phyloP scores from a whole-genome alignment of 164 flowering plant genomes.

The Magnolia kwangsiensis region DNA sequence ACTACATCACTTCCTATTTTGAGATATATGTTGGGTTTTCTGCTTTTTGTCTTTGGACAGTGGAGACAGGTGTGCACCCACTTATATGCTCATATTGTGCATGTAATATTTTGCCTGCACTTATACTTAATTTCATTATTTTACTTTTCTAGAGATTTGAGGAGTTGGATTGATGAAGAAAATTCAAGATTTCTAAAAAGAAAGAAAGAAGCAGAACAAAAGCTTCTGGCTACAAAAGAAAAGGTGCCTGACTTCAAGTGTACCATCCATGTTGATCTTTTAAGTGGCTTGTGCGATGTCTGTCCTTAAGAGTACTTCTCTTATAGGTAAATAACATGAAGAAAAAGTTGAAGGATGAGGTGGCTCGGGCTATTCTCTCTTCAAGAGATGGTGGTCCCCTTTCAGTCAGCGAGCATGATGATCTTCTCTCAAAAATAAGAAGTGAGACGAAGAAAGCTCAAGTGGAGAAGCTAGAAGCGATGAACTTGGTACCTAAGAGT shows the following conservation, averaged over 20 bases:
- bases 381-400: slow-evolving; percentile 47
- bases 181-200: slow-evolving; percentile 33
- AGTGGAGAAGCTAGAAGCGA: slow-evolving; percentile 48
- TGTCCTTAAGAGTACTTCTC: background rate
- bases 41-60: too few relatives aligned
- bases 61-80: too few relatives aligned
- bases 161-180: slow-evolving; percentile 66
- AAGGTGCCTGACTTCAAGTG: slow-evolving; percentile 40
- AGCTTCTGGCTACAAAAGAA: slow-evolving; percentile 48
- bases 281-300: background rate
- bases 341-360: slow-evolving; percentile 54
- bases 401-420: slow-evolving; percentile 56
- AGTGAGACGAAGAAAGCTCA: slow-evolving; percentile 48
- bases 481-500: slow-evolving; percentile 40
- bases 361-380: slow-evolving; percentile 46
- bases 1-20: too few relatives aligned
- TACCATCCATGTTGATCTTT: background rate
- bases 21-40: too few relatives aligned
- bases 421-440: slow-evolving; percentile 48
- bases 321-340: slow-evolving; percentile 52
- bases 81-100: too few relatives aligned
- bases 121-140: background rate
- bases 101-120: background rate
- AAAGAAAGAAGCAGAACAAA: slow-evolving; percentile 51
- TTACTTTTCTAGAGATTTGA: slow-evolving; percentile 39